phyloP scores from a whole-genome alignment of 2,329 filamentous ascomycete genomes.

The Phoma sp. region DNA sequence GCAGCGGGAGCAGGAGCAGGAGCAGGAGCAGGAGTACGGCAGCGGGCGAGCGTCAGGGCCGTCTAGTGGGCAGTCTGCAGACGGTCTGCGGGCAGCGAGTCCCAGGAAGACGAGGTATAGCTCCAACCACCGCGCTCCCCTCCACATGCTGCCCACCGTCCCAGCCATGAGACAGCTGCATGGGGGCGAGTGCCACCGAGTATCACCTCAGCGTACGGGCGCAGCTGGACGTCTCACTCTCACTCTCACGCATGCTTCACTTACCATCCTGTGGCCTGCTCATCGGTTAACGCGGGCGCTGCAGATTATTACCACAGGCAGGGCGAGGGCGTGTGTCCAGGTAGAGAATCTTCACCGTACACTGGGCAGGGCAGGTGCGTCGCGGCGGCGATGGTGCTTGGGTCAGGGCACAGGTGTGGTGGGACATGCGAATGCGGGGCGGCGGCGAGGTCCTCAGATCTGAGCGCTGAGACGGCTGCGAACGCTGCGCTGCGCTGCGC shows the following conservation, averaged over 20 bases:
- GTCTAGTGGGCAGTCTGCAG: not conserved
- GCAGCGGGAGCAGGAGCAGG: not conserved
- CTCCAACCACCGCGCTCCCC: no score
- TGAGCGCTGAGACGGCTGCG: slow-evolving; percentile 7
- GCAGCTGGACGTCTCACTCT: slow-evolving; percentile 5
- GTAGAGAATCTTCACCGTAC: slow-evolving; percentile 12
- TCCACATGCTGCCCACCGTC: not conserved
- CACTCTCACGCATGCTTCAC: not conserved
- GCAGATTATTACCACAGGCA: slow-evolving; percentile 7
- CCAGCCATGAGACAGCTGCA: slow-evolving; percentile 10
- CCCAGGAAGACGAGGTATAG: not conserved
- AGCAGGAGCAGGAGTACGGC: not conserved
- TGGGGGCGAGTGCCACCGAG: slow-evolving; percentile 1
- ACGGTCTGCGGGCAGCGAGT: not conserved
- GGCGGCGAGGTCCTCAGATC: slow-evolving; percentile 5
- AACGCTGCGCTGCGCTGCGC: slow-evolving; percentile 1
- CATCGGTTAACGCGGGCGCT: slow-evolving; percentile 17
- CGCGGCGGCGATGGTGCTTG: slow-evolving; percentile 9
- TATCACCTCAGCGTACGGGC: not conserved
- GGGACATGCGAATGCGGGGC: slow-evolving; percentile 18
- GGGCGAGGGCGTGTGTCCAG: slow-evolving; percentile 2
- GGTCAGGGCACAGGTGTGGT: slow-evolving; percentile 10
- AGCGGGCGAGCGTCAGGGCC: not conserved
- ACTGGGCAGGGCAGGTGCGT: slow-evolving; percentile 9
- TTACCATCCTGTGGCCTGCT: slow-evolving; percentile 21